Conservation (phyloP, 306 rosid genomes). For the Rosa rugosa region DNA sequence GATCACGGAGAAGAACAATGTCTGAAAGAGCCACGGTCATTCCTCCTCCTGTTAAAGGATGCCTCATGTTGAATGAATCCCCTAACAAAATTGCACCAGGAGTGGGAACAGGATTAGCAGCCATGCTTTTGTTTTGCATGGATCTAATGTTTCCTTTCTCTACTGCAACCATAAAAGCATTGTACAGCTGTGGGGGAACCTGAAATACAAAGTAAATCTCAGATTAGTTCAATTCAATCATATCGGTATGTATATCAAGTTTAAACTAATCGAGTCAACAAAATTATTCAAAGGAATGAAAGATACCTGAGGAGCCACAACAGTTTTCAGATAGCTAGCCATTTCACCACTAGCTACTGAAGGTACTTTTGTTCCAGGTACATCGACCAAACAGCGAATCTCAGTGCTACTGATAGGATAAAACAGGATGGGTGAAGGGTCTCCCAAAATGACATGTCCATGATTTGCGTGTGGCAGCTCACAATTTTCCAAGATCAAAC, state of each 20-base stretch:
- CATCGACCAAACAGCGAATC: slow-evolving; percentile 65
- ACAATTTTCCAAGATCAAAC: slow-evolving; percentile 53
- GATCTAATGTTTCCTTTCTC: slow-evolving; percentile 72
- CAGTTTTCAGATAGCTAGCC: slow-evolving; percentile 54
- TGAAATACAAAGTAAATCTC: slow-evolving; percentile 24
- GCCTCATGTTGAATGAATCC: slow-evolving; percentile 86
- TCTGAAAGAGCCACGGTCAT: slow-evolving; percentile 90
- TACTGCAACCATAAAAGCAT: slow-evolving; percentile 59
- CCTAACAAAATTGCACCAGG: slow-evolving; percentile 30
- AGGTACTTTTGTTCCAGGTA: slow-evolving; percentile 64
- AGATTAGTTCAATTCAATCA: slow-evolving; percentile 4
- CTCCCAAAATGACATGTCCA: slow-evolving; percentile 62
- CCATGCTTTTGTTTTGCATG: slow-evolving; percentile 85
- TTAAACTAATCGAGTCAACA: background rate
- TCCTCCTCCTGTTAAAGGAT: slow-evolving; percentile 93
- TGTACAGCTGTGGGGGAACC: slow-evolving; percentile 60
- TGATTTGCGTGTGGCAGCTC: slow-evolving; percentile 57
- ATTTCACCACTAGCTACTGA: slow-evolving; percentile 57
- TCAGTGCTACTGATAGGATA: slow-evolving; percentile 66
- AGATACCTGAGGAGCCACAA: slow-evolving; percentile 67
- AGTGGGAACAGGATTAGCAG: slow-evolving; percentile 33
- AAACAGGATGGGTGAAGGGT: slow-evolving; percentile 61
- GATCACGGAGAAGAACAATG: slow-evolving; percentile 55
- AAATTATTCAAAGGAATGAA: slow-evolving; percentile 11
- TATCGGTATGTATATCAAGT: background rate